phyloP scores from a whole-genome alignment of 163 green algal species.

The Smithsoniella earleae region DNA sequence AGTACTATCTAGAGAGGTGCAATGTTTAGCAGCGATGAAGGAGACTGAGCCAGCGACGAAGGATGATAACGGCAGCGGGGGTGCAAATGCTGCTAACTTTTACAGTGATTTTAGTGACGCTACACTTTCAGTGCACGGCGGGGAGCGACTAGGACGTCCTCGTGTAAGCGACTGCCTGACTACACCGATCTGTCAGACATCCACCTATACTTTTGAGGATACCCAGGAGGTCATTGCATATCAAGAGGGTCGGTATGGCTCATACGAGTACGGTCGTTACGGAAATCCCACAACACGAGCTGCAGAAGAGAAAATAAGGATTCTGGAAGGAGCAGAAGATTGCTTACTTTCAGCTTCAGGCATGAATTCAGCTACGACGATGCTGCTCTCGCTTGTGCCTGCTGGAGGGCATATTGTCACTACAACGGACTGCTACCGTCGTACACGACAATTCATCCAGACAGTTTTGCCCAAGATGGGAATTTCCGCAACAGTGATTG shows the following conservation, averaged over 20 bases:
- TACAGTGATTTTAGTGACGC: conserved; percentile 11
- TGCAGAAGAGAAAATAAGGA: conserved; percentile 86
- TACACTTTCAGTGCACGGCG: conserved; percentile 59
- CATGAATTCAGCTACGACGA: conserved; percentile 95
- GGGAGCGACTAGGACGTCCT: conserved; percentile 56
- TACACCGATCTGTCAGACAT: conserved; percentile 93
- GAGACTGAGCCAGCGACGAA: conserved; percentile 8
- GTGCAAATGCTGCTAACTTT: neutral
- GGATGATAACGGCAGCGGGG: conserved; percentile 6
- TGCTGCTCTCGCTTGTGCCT: conserved; percentile 95
- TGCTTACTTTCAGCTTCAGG: conserved; percentile 80
- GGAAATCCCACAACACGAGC: conserved; percentile 91
- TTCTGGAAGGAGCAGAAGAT: conserved; percentile 93
- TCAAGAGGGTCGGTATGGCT: conserved; percentile 85
- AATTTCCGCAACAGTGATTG: conserved; percentile 90
- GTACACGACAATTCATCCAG: conserved; percentile 93
- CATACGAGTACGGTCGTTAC: conserved; percentile 95
- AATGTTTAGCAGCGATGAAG: conserved; percentile 17
- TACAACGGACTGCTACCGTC: conserved; percentile 92
- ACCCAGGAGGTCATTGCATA: conserved; percentile 95
- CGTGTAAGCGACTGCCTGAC: conserved; percentile 81
- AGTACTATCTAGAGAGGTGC: neutral
- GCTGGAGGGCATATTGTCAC: conserved; percentile 94
- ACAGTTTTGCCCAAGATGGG: conserved; percentile 97
- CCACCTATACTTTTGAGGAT: conserved; percentile 90